Evolutionary conservation across 2,329 filamentous ascomycete genomes (phyloP).

Genomic region (Periconia sp.): DNA sequence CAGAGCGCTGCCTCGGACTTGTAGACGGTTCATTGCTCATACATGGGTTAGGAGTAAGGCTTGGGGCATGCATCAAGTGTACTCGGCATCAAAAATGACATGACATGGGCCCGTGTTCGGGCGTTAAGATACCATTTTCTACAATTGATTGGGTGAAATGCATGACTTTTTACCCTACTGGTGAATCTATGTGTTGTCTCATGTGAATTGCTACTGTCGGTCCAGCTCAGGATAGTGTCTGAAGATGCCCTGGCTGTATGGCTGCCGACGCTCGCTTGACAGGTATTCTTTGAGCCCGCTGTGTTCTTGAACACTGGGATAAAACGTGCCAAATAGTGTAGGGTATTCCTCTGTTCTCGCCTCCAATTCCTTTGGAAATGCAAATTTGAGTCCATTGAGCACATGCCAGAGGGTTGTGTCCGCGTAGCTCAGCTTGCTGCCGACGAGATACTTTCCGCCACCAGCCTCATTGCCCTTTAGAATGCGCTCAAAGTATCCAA

Average conservation of each 20-base stretch:
- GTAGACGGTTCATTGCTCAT: conserved; percentile 61
- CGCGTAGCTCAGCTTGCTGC: conserved; percentile 69
- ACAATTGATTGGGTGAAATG: conserved; percentile 43
- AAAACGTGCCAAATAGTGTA: conserved; percentile 66
- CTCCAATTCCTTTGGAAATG: conserved; percentile 72
- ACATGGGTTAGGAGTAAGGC: conserved; percentile 45
- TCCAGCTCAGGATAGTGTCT: conserved; percentile 78
- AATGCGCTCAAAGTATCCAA: conserved; percentile 73
- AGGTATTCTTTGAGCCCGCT: conserved; percentile 73
- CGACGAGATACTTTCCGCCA: conserved; percentile 69
- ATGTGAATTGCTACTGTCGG: conserved; percentile 48
- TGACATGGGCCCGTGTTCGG: conserved; percentile 39
- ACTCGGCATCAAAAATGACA: conserved; percentile 48
- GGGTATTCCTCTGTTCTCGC: conserved; percentile 64
- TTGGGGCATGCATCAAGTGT: conserved; percentile 47
- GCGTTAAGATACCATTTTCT: conserved; percentile 42
- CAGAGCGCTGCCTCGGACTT: conserved; percentile 79
- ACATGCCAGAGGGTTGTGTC: conserved; percentile 78
- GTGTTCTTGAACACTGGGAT: conserved; percentile 66
- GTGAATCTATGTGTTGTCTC: neutral
- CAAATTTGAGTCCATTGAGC: conserved; percentile 61
- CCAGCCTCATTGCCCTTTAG: conserved; percentile 64
- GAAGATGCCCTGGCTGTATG: conserved; percentile 71
- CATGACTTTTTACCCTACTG: neutral
- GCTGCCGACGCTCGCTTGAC: conserved; percentile 65